These are phyloP conservation scores for Trifolium pratense DNA, from an alignment of 306 rosid genomes.

Conservation along the genomic window DNA sequence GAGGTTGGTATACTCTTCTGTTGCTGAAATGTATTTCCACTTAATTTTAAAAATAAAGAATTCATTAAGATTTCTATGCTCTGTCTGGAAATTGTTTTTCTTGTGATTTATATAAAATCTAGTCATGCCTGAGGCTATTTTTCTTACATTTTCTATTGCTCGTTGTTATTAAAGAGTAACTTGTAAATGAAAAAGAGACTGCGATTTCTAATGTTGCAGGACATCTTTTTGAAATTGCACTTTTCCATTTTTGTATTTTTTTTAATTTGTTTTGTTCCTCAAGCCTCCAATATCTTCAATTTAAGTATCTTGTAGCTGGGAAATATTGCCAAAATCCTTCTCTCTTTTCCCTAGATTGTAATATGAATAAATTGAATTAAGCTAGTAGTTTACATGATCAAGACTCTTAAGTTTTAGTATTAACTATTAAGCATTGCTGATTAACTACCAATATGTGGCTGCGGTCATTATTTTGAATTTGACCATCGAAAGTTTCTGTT, in stretches of 20 bases:
- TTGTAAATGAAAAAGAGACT: conserved; percentile 15
- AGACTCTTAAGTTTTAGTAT: not conserved
- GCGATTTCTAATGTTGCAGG: conserved; percentile 15
- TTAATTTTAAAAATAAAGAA: not conserved
- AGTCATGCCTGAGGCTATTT: not conserved
- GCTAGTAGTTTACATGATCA: conserved; percentile 4
- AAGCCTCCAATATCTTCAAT: no score
- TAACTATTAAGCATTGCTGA: not conserved
- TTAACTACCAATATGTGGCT: conserved; percentile 6
- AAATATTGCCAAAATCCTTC: not conserved
- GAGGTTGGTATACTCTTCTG: conserved; percentile 60
- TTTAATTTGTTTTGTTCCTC: not conserved
- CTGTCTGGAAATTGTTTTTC: conserved; percentile 5
- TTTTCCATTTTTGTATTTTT: not conserved
- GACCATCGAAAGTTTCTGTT: not conserved
- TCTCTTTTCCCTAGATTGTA: conserved; percentile 5
- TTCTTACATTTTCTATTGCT: conserved; percentile 10
- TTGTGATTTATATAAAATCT: conserved; percentile 6
- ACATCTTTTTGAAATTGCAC: not conserved
- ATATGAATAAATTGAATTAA: conserved; percentile 16
- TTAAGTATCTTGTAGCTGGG: not conserved
- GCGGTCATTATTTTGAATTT: conserved; percentile 21
- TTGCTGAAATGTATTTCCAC: not conserved
- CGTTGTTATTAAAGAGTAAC: not conserved
- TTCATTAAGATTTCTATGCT: not conserved